Base-by-base conservation (phyloP, 129 eudicot genomes). In the Escallonia herrerae region DNA sequence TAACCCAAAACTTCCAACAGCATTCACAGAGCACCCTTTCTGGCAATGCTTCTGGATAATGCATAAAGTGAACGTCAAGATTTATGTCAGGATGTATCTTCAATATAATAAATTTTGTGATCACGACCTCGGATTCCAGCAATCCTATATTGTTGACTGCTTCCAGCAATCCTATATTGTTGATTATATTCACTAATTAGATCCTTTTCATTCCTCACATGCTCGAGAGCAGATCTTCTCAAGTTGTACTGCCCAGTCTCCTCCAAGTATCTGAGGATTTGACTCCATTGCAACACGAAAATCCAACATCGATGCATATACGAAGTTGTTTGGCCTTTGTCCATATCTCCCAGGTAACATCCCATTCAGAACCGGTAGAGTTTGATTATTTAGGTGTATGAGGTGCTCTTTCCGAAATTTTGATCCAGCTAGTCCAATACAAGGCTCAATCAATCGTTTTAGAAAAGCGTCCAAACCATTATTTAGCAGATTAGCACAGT, bases 371-470 rank as follows among this genome's bases (percentile, higher is more conserved):
- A 77, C 76, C 65, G 68, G 7, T 37, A 69, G n/a, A 9, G 39
- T 39, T 43, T 51, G 80, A 52, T 67, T 52, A 46, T 55, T 66
- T 5, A 22, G 11, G 38, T 41, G 46, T 65, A 66, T 15, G 51
- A 33, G 53, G 38, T 33, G 73, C 52, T 58, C 42, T 15, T 37
- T 58, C 43, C 40, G 58, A 54, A 40, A 3, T 76, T 73, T 83
- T 38, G 95, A 79, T 66, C 82, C 47, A 48, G 90, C 91, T 10
- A 83, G 56, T 56, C 79, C 75, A 6, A 86, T 43, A 72, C 90
- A 88, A 9, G 96, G 91, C 60, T 84, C 95, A 42, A 93, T 77
- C 72, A 93, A 62, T 77, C 86, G 80, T 80, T 89, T 93, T 81
- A 93, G 44, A 68, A 48, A 93, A 43, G 61, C 89, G 74, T 93